Evolutionary conservation across 805 yeast species (phyloP).

Genomic region (Maudiozyma barnettii): DNA sequence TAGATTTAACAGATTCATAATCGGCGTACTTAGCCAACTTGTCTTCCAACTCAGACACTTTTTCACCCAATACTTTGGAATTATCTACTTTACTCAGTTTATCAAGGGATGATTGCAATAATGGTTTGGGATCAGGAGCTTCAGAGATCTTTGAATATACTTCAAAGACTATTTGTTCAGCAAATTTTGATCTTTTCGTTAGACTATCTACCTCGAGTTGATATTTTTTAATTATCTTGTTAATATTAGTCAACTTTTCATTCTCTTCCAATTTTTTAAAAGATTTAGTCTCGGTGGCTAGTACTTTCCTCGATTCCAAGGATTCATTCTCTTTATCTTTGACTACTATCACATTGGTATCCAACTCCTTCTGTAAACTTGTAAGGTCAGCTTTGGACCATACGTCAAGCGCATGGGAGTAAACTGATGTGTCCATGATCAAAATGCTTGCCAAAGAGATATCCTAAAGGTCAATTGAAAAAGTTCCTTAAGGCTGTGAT

Average conservation of each 20-base stretch:
- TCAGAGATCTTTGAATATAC: conserved; percentile 72
- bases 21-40: conserved; percentile 60
- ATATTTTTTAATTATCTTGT: conserved; percentile 56
- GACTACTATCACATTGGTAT: conserved; percentile 62
- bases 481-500: no score
- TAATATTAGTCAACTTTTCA: conserved; percentile 43
- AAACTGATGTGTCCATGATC: conserved; percentile 23
- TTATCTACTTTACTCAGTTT: conserved; percentile 50
- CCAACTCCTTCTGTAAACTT: conserved; percentile 59
- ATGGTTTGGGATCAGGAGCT: conserved; percentile 87
- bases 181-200: conserved; percentile 64
- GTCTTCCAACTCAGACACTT: conserved; percentile 44
- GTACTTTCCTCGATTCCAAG: conserved; percentile 57
- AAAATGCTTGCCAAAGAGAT: no score
- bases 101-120: conserved; percentile 61
- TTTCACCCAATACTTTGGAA: conserved; percentile 40
- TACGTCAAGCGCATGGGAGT: conserved; percentile 47
- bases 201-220: conserved; percentile 82
- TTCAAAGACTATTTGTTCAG: conserved; percentile 65
- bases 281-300: conserved; percentile 73
- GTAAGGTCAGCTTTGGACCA: conserved; percentile 75
- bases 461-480: no score
- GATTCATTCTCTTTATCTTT: conserved; percentile 62
- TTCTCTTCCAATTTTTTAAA: conserved; percentile 65
- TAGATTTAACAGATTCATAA: conserved; percentile 62